Base-by-base conservation (phyloP, 257 asterid genomes). In the Cinchona pubescens region DNA sequence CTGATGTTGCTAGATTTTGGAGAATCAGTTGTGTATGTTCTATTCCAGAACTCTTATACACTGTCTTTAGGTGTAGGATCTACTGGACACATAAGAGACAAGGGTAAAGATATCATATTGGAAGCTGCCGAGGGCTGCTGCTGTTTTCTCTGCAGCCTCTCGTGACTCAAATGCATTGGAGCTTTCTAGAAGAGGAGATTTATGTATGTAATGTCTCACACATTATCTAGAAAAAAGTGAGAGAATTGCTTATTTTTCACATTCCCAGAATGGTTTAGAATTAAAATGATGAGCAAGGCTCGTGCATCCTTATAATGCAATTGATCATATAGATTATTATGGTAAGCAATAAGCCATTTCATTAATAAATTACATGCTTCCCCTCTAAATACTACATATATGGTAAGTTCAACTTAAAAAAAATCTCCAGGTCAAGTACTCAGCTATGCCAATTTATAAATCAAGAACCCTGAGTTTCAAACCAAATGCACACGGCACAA, bases 131-230 rank as follows among this genome's bases (percentile, higher is more conserved):
- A 92, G 96, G 63, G 96, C 94, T 69, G 88, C 87, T 51, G 98
- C 94, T 3, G 92, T 88, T 87, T 79, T 95, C 83, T 86, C 94
- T 71, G 97, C 90, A 72, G 89, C 86, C 84, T 91, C 98, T 77
- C 86, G 90, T 59, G 98, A 83, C 75, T 91, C 97, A 85, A 92
- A 95, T 69, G 93, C 96, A 62, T 75, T 87, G 8, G 93, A 79
- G 85, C 96, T 90, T 83, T 92, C 99, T 82, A 95, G 51, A 66
- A 95, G 84, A 65, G 99, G 99, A 42, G 96, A 85, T 81, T 98
- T 98, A 49, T 95, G 99, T 68, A 92, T 88, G 53, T 91, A 92
- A 81, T 98, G 92, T 91, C 79, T n/a, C n/a, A n/a, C n/a, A n/a
- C n/a, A n/a, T n/a, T n/a, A n/a, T n/a, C n/a, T n/a, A n/a, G n/a